Base-by-base conservation (phyloP, 2,329 filamentous ascomycete species). In the Cytospora piceae region DNA sequence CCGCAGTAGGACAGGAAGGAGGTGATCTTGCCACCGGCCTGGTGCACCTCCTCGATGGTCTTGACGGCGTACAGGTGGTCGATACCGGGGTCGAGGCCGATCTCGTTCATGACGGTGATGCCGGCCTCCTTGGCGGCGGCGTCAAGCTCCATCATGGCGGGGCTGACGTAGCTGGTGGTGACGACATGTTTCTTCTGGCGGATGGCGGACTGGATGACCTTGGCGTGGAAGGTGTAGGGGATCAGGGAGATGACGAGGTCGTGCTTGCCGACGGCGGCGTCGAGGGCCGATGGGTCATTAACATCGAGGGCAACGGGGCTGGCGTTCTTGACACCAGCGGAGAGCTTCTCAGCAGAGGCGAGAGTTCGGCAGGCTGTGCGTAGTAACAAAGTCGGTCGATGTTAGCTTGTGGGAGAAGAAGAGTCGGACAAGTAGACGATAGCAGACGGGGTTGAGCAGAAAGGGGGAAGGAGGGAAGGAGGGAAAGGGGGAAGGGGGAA, bases 71-170 rank as follows among this genome's bases (percentile, higher is more conserved):
- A 83, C n/a, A 85, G 80, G 76, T 91, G 88, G 75, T 93, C 90
- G 70, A 93, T 87, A 75, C 89, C 89, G 32, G 89, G 89, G 77
- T 91, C 89, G 67, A 91, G 75, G 69, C 93, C 93, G 75, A 96
- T 96, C 85, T 98, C 94, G 81, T 98, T 97, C 91, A 97, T 94
- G 76, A 97, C 94, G 14, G 93, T 96, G 76, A 97, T 97, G 68
- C 93, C 94, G 22, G 94, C 94, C 69, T 90, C 91, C 85, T 97
- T 96, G 77, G 86, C 88, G 72, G 90, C 82, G 73, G 88, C 83
- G 74, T 97, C 90, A 59, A 98, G 87, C 82, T 94, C 94, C 81
- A 90, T 79, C 93, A 97, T 97, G 70, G 92, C 92, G 4, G 93
- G 93, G 5, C 92, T 96, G 71, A 97, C 91, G 76, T 98, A 98